Conservation (phyloP, 805 yeast genomes). For the Candida mattraensis region DNA sequence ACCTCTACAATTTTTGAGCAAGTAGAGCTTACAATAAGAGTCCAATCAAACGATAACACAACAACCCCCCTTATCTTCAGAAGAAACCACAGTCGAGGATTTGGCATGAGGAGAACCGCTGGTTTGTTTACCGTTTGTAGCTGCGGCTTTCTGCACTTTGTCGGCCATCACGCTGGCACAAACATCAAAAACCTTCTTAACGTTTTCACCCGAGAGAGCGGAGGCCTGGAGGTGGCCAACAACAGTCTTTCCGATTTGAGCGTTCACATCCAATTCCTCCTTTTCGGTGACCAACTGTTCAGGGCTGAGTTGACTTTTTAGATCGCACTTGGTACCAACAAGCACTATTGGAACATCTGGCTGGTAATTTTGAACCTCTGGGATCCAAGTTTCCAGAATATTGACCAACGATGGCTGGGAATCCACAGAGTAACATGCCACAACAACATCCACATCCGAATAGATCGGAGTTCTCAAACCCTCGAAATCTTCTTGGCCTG, state of each 20-base stretch:
- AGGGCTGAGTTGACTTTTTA: constrained; percentile 28
- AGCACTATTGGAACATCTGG: constrained; percentile 73
- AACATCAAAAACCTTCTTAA: constrained; percentile 62
- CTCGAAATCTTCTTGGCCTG: constrained; percentile 87
- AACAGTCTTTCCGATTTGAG: constrained; percentile 45
- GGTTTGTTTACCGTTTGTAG: constrained; percentile 3
- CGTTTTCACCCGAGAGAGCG: constrained; percentile 63
- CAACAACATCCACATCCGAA: constrained; percentile 68
- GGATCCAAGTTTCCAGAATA: constrained; percentile 76
- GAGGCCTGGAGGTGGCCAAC: constrained; percentile 73
- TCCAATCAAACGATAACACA: constrained; percentile 12
- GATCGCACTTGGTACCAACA: constrained; percentile 75
- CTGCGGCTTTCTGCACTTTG: constrained; percentile 5
- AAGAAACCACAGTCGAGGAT: constrained; percentile 1
- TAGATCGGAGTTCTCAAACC: constrained; percentile 76
- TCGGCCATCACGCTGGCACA: constrained; percentile 33
- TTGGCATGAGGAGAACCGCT: neutral
- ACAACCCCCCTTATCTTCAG: constrained; percentile 8
- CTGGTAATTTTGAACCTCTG: constrained; percentile 78
- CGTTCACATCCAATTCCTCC: constrained; percentile 46
- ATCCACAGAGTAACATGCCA: constrained; percentile 72
- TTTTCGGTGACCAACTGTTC: constrained; percentile 34
- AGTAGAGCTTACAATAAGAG: neutral
- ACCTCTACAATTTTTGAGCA: too few species aligned
- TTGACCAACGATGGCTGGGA: constrained; percentile 61